Conservation (phyloP, 2,329 filamentous ascomycete genomes). For the Pseudogymnoascus sp. region DNA sequence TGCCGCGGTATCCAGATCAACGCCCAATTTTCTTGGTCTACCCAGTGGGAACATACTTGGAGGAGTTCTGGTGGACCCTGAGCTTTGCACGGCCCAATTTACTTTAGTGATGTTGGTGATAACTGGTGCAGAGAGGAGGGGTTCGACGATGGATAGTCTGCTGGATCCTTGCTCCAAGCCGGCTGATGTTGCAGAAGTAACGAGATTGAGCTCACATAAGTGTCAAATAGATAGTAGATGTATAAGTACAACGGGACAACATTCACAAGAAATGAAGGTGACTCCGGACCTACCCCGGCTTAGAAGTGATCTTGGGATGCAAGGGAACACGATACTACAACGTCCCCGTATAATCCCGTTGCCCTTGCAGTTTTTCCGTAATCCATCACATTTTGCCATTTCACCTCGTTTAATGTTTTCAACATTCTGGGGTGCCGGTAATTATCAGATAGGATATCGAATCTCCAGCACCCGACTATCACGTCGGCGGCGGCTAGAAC, state of each 20-base stretch:
- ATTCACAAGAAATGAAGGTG: neutral
- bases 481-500: neutral
- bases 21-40: neutral
- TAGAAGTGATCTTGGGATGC: neutral
- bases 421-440: neutral
- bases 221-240: neutral
- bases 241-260: neutral
- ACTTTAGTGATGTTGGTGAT: neutral
- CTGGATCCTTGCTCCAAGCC: neutral
- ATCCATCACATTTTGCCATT: neutral
- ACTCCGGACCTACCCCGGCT: neutral
- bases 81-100: neutral
- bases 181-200: neutral
- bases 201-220: neutral
- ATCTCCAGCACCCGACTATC: neutral
- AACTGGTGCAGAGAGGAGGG: neutral
- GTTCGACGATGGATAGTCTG: neutral
- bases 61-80: neutral
- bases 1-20: neutral
- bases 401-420: neutral
- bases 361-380: slow-evolving; percentile 1
- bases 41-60: neutral
- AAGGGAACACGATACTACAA: slow-evolving; percentile 1
- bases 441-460: slow-evolving; percentile 3
- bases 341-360: neutral